Percentiles rank a stretch among this genome's conserved stretches.
These are phyloP conservation scores for Leucaena leucocephala DNA, from an alignment of 306 rosid species.

Conservation along the genomic window DNA sequence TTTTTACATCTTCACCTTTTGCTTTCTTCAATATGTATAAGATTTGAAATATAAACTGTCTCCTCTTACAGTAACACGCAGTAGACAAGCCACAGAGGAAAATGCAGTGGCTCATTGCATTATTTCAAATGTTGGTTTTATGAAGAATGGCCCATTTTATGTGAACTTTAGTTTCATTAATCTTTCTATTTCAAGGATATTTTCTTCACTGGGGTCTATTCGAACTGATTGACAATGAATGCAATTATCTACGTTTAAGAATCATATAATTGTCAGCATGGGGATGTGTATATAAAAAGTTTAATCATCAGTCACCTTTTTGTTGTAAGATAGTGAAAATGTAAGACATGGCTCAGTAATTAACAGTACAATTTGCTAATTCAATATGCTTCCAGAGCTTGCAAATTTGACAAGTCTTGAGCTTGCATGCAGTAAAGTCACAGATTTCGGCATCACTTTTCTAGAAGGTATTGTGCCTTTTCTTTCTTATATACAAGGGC, in stretches of 20 bases:
- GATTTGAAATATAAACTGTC: neutral
- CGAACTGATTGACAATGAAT: neutral
- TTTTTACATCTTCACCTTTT: neutral
- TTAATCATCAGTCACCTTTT: neutral
- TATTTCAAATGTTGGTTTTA: neutral
- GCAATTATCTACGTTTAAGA: conserved; percentile 7
- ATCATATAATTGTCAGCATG: conserved; percentile 10
- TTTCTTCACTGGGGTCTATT: neutral
- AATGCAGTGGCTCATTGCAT: conserved; percentile 6
- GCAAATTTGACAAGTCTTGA: conserved; percentile 69
- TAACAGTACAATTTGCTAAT: conserved; percentile 28
- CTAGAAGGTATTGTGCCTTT: conserved; percentile 60
- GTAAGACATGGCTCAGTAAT: conserved; percentile 25
- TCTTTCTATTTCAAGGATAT: neutral
- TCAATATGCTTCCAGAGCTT: conserved; percentile 67
- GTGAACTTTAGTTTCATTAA: neutral
- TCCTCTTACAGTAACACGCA: neutral
- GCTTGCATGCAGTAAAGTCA: conserved; percentile 82
- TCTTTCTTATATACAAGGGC: conserved; percentile 15
- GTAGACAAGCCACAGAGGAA: neutral
- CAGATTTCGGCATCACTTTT: conserved; percentile 74
- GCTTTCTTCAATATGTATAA: conserved; percentile 1
- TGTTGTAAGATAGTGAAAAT: neutral
- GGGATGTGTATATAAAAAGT: conserved; percentile 26
- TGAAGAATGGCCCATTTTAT: neutral